phyloP scores from a whole-genome alignment of 495 filamentous ascomycete genomes.

The Neurospora tetraspora region DNA sequence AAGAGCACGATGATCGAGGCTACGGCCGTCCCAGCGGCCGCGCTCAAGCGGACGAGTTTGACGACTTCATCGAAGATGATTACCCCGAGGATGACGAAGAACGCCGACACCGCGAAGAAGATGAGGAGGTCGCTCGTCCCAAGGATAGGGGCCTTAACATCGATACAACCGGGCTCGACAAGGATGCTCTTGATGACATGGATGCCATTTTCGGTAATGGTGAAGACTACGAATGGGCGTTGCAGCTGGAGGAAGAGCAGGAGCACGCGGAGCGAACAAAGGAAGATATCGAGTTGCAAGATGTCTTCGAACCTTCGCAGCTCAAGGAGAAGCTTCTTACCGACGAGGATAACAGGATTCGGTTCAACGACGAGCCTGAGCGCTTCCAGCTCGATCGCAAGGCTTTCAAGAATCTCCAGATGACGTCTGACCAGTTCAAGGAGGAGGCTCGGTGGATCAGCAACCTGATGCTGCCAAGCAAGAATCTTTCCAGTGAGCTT shows the following conservation, averaged over 20 bases:
- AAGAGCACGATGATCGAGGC: slow-evolving; percentile 53
- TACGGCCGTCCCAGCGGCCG: slow-evolving; percentile 40
- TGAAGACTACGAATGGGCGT: slow-evolving; percentile 87
- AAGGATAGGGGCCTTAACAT: slow-evolving; percentile 54
- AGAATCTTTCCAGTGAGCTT: slow-evolving; percentile 56
- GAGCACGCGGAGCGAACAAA: slow-evolving; percentile 58
- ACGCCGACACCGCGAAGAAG: slow-evolving; percentile 65
- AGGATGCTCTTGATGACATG: slow-evolving; percentile 89
- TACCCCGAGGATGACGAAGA: slow-evolving; percentile 81
- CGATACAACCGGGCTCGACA: slow-evolving; percentile 67
- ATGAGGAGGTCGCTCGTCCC: slow-evolving; percentile 73
- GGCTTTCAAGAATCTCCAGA: slow-evolving; percentile 66
- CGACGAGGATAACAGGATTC: slow-evolving; percentile 86
- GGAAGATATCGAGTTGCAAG: slow-evolving; percentile 75
- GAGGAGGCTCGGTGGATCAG: slow-evolving; percentile 92
- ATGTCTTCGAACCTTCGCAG: slow-evolving; percentile 95
- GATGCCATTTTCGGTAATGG: slow-evolving; percentile 90
- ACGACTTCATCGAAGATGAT: slow-evolving; percentile 95
- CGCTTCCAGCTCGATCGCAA: slow-evolving; percentile 86
- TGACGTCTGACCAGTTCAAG: slow-evolving; percentile 69
- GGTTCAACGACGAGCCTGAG: slow-evolving; percentile 79
- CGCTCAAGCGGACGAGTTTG: slow-evolving; percentile 74
- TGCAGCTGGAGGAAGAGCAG: slow-evolving; percentile 76
- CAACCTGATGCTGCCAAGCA: slow-evolving; percentile 76
- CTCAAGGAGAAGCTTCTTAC: slow-evolving; percentile 88